Percentiles rank a stretch among this genome's conserved stretches.
These are phyloP conservation scores for Kazachstania sp. DNA, from an alignment of 1,139 yeast species.

Conservation along the genomic window DNA sequence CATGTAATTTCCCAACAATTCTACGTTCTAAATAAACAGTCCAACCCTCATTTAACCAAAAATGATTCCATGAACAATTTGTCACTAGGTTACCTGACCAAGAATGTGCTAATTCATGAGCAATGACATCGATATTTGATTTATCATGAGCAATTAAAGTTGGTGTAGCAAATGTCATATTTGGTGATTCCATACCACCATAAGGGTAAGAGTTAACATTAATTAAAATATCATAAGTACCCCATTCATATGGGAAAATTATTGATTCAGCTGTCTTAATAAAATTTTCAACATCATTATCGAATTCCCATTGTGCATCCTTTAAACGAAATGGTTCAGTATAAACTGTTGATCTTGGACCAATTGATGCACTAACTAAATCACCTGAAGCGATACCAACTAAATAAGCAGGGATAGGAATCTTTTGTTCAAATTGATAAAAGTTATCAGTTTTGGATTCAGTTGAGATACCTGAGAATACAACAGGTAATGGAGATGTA, in stretches of 20 bases:
- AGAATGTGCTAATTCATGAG: constrained; percentile 87
- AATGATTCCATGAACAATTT: constrained; percentile 86
- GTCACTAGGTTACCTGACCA: constrained; percentile 91
- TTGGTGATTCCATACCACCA: constrained; percentile 96
- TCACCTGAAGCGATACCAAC: constrained; percentile 85
- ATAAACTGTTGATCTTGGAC: constrained; percentile 80
- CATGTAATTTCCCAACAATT: constrained; percentile 67
- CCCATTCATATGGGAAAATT: constrained; percentile 82
- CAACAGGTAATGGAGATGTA: constrained; percentile 55
- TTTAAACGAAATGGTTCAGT: constrained; percentile 65
- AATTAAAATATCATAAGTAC: constrained; percentile 69
- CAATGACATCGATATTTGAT: constrained; percentile 78
- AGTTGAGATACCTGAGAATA: constrained; percentile 54
- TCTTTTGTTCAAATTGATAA: constrained; percentile 50
- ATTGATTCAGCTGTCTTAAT: constrained; percentile 61
- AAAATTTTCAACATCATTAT: constrained; percentile 71
- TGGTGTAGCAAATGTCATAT: constrained; percentile 85
- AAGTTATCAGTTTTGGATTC: constrained; percentile 10
- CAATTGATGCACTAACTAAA: constrained; percentile 56
- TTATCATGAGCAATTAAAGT: constrained; percentile 81
- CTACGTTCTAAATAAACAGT: constrained; percentile 86
- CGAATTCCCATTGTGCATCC: constrained; percentile 71
- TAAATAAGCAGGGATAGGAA: constrained; percentile 80
- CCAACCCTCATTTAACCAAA: constrained; percentile 96
- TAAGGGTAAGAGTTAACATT: constrained; percentile 83